Evolutionary conservation across 139 green algal species (phyloP), one percentile per base, ranked within the genome.

Genomic region (Ettlia oleoabundans): DNA sequence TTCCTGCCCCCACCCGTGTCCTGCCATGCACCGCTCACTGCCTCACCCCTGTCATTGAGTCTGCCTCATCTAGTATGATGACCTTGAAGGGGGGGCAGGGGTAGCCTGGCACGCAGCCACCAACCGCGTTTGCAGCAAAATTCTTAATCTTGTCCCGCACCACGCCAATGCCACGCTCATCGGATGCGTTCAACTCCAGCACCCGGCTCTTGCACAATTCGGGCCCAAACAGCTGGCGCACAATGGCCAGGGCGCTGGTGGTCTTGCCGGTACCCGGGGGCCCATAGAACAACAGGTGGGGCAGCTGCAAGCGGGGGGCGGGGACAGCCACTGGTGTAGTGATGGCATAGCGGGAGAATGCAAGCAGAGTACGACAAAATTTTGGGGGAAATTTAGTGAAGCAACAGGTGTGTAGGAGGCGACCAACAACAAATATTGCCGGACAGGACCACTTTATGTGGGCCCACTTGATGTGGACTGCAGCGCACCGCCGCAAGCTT

Each of bases 221-320:
- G 1, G 77, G 47, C 42, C 96, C 96, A 84, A 99, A 99, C 33
- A 99, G 91, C 87, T 98, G 89, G 2, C 94, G 85, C 21, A 98
- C 97, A 13, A 99, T 89, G 9, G 96, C 96, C 42, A 99, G 87
- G 43, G 98, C 94, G 24, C 94, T 98, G 66, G 94, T 98, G 0
- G 97, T 99, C 78, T 99, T 99, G 41, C 96, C 96, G 4, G 96
- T 99, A n/a, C 97, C 97, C 33, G 97, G 97, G 2, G 97, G 97
- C 1, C 97, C 97, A 82, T 99, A 99, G 30, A 99, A 90, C 62
- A 99, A 89, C 66, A 99, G 83, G 79, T 99, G 97, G 1, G 97
- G 97, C 52, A 99, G 92, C 79, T 88, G 84, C 78, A 69, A 51
- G 3, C 26, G 41, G 43, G n/a, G 9, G 40, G 55, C 47, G 47